Percentiles rank a stretch among this genome's conserved stretches.
These are phyloP conservation scores for Leishmania mexicana DNA, from an alignment of 208 protist genomes.

Conservation along the genomic window DNA sequence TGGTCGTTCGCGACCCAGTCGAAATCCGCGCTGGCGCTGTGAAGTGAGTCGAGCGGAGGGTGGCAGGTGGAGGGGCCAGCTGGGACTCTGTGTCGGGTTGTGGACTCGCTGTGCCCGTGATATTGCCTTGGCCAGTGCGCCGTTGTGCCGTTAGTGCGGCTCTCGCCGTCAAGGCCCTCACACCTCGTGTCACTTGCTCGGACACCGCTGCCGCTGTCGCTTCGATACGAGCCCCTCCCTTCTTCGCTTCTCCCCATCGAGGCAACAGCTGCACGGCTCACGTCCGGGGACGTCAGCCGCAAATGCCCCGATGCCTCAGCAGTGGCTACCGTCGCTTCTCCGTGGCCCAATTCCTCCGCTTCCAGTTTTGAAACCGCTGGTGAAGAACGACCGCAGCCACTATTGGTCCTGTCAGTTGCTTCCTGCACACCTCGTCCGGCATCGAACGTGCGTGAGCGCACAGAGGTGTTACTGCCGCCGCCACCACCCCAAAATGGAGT, in stretches of 20 bases:
- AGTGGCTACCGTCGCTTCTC: not conserved
- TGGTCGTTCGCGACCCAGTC: conserved; percentile 22
- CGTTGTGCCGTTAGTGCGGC: not conserved
- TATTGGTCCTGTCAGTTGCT: not conserved
- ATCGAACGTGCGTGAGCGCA: not conserved
- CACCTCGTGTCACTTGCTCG: not conserved
- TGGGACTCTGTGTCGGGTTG: not conserved
- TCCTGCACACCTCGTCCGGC: not conserved
- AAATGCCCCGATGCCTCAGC: not conserved
- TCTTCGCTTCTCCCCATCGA: not conserved
- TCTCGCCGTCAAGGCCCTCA: not conserved
- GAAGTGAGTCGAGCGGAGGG: not conserved
- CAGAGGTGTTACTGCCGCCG: not conserved
- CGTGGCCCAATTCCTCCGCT: no score
- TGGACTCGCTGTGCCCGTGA: not conserved
- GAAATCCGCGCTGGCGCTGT: conserved; percentile 9
- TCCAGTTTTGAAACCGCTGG: no score
- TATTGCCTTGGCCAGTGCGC: not conserved
- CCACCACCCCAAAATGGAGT: not conserved
- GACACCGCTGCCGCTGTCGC: not conserved
- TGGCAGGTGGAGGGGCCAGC: not conserved
- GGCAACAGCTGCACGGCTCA: not conserved
- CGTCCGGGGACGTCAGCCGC: not conserved
- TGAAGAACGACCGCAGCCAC: not conserved
- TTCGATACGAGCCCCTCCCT: not conserved